Conservation (phyloP, 495 filamentous ascomycete species). For the Hypoxylon subgilvum region DNA sequence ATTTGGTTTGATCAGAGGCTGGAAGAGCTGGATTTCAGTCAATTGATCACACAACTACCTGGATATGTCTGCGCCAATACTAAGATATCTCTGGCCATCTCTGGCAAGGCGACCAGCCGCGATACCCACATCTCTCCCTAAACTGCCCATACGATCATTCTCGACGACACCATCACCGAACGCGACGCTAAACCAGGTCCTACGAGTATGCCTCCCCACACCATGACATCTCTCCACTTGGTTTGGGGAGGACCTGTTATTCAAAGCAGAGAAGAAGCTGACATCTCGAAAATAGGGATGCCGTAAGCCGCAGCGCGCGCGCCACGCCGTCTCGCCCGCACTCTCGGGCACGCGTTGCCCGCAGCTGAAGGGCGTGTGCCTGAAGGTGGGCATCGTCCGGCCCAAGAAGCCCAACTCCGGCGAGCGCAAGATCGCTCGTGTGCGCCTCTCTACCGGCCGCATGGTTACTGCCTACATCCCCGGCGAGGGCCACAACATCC, state of each 20-base stretch:
- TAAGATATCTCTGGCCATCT: conserved; percentile 38
- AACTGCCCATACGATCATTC: conserved; percentile 47
- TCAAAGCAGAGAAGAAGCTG: too few relatives aligned
- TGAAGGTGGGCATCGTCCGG: conserved; percentile 88
- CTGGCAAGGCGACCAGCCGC: conserved; percentile 25
- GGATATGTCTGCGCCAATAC: conserved; percentile 38
- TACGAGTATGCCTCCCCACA: conserved; percentile 47
- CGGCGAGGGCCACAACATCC: conserved; percentile 97
- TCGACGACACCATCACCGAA: conserved; percentile 56
- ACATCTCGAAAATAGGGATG: conserved; percentile 75
- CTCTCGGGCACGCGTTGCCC: conserved; percentile 71
- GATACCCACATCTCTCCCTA: conserved; percentile 26
- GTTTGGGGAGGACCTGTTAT: too few relatives aligned
- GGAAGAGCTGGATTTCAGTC: conserved; percentile 2
- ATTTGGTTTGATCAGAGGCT: background rate
- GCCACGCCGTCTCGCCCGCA: conserved; percentile 85
- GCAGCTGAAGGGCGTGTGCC: conserved; percentile 90
- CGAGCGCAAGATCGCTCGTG: conserved; percentile 87
- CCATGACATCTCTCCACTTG: conserved; percentile 34
- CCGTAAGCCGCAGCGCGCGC: conserved; percentile 73
- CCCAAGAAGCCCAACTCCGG: conserved; percentile 99
- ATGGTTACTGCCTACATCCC: conserved; percentile 90
- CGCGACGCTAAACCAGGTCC: conserved; percentile 68
- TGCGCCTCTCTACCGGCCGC: conserved; percentile 84
- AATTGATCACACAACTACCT: background rate